These are phyloP conservation scores for Endocalyx cinctus DNA, from an alignment of 2,329 filamentous ascomycete species.

Conservation along the genomic window DNA sequence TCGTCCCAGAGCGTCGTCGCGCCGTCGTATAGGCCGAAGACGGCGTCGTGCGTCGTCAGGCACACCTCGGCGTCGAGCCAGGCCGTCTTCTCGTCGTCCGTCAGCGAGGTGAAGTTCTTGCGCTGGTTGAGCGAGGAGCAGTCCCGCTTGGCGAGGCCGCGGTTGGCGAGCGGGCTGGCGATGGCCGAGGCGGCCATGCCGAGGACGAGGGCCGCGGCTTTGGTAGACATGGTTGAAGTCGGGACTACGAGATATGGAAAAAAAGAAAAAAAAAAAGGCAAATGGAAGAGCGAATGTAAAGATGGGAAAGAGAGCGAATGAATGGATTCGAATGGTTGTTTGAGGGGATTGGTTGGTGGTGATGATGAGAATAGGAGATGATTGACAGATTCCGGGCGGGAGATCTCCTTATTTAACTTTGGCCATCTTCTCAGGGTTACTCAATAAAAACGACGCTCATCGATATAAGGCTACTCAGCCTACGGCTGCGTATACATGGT, in stretches of 20 bases:
- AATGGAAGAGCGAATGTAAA: background rate
- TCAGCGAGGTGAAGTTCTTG: constrained; percentile 3
- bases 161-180: background rate
- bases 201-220: background rate
- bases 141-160: too few relatives aligned
- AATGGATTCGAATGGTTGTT: too few relatives aligned
- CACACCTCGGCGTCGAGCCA: constrained; percentile 27
- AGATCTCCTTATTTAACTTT: too few relatives aligned
- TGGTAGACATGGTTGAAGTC: background rate
- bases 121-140: constrained; percentile 1
- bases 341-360: too few relatives aligned
- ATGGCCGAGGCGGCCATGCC: background rate
- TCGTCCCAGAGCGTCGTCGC: constrained; percentile 24
- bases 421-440: too few relatives aligned
- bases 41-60: constrained; percentile 17
- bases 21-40: constrained; percentile 14
- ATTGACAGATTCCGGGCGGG: too few relatives aligned
- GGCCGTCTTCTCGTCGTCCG: constrained; percentile 17
- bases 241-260: too few relatives aligned
- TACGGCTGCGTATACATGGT: too few relatives aligned
- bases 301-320: background rate
- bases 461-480: too few relatives aligned
- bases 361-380: too few relatives aligned
- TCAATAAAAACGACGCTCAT: too few relatives aligned
- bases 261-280: background rate